phyloP scores from a whole-genome alignment of 2,329 filamentous ascomycete species.

The Tolypocladium pustulatum region DNA sequence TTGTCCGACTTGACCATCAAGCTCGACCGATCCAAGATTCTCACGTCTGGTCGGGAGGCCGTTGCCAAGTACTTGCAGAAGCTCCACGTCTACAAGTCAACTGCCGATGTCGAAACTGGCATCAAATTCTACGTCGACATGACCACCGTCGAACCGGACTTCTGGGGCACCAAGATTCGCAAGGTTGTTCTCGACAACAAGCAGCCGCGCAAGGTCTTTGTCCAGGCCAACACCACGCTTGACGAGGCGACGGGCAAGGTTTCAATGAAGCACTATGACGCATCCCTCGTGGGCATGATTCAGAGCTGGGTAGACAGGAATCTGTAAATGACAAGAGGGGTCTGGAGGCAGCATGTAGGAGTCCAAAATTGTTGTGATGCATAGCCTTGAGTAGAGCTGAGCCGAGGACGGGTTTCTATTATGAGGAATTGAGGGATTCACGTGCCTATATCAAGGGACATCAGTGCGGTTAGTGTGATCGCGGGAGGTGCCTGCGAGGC shows the following conservation, averaged over 20 bases:
- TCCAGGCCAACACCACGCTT: slow-evolving; percentile 81
- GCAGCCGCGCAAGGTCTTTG: slow-evolving; percentile 82
- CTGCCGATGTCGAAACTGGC: slow-evolving; percentile 72
- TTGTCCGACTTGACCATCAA: slow-evolving; percentile 73
- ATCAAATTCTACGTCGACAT: slow-evolving; percentile 72
- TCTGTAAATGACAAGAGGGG: slow-evolving; percentile 20
- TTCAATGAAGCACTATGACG: slow-evolving; percentile 74
- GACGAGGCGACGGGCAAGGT: slow-evolving; percentile 60
- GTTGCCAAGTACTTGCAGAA: slow-evolving; percentile 84
- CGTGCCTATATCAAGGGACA: neutral
- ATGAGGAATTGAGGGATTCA: neutral
- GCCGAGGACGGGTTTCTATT: neutral
- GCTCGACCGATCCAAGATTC: slow-evolving; percentile 77
- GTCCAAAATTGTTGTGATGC: neutral
- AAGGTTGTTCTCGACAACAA: slow-evolving; percentile 66
- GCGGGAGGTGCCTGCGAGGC: neutral
- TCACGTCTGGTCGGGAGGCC: slow-evolving; percentile 71
- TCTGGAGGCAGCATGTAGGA: neutral
- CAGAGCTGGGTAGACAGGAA: slow-evolving; percentile 65
- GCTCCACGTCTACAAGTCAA: slow-evolving; percentile 85
- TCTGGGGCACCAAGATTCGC: slow-evolving; percentile 73
- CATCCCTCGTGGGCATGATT: slow-evolving; percentile 70
- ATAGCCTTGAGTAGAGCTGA: neutral
- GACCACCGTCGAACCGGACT: slow-evolving; percentile 70
- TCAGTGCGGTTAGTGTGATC: neutral